These are phyloP conservation scores for Lachnellula cervina DNA, from an alignment of 2,329 filamentous ascomycete genomes.

Conservation along the genomic window DNA sequence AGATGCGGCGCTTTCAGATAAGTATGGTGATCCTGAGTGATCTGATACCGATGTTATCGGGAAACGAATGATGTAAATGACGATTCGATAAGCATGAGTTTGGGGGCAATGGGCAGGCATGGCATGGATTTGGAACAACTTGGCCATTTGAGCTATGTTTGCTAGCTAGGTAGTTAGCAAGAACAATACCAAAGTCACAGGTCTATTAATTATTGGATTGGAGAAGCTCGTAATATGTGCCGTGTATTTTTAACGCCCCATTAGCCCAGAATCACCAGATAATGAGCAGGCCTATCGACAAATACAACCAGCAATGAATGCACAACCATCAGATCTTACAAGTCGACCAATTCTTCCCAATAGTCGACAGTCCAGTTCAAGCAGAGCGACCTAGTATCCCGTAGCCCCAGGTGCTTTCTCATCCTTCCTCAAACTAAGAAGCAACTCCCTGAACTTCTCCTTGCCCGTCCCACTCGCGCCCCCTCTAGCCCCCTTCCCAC, in stretches of 20 bases:
- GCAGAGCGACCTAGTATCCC: constrained; percentile 46
- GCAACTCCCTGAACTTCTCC: constrained; percentile 88
- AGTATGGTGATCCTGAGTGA: constrained; percentile 34
- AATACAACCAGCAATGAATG: constrained; percentile 22
- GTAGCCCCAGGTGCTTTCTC: constrained; percentile 72
- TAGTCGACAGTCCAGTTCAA: constrained; percentile 5
- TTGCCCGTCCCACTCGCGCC: constrained; percentile 89
- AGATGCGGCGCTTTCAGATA: constrained; percentile 17
- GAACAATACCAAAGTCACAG: neutral
- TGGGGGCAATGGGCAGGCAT: too few species aligned
- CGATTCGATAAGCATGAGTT: neutral
- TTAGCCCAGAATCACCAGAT: constrained; percentile 20
- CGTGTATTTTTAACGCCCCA: constrained; percentile 32
- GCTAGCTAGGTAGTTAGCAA: constrained; percentile 3
- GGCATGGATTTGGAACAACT: neutral
- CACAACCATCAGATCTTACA: constrained; percentile 26
- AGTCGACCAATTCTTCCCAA: constrained; percentile 8
- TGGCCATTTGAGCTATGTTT: neutral
- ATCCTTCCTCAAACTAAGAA: constrained; percentile 86
- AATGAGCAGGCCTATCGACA: constrained; percentile 22
- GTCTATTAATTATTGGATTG: neutral
- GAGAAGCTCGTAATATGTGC: constrained; percentile 20
- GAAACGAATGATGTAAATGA: neutral
- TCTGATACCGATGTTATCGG: neutral
- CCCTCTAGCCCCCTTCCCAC: constrained; percentile 83